These are phyloP conservation scores for Trichoderma endophyticum DNA, from an alignment of 2,329 filamentous ascomycete species.

Conservation along the genomic window DNA sequence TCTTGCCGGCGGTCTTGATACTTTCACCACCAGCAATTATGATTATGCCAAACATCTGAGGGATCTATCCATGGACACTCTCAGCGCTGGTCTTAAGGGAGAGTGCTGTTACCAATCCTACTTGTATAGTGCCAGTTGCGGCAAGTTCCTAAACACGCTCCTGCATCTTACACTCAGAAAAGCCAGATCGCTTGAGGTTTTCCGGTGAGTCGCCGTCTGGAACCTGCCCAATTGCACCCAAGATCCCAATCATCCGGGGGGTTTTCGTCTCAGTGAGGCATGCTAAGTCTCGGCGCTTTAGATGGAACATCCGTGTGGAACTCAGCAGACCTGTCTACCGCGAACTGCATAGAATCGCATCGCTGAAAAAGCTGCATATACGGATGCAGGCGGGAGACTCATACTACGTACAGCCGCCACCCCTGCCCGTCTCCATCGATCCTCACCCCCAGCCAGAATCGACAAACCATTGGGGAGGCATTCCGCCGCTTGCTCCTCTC, in stretches of 20 bases:
- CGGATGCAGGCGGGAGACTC: slow-evolving; percentile 58
- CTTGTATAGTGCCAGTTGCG: slow-evolving; percentile 53
- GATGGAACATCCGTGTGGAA: slow-evolving; percentile 64
- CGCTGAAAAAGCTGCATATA: slow-evolving; percentile 53
- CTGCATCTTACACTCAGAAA: slow-evolving; percentile 55
- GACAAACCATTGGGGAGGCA: slow-evolving; percentile 32
- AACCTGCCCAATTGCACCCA: background rate
- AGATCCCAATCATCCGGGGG: background rate
- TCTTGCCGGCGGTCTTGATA: slow-evolving; percentile 57
- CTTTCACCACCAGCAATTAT: slow-evolving; percentile 61
- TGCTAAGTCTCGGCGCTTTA: background rate
- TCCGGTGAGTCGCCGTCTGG: slow-evolving; percentile 43
- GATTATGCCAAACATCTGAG: slow-evolving; percentile 58
- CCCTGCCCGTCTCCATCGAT: slow-evolving; percentile 38
- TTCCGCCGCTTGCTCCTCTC: slow-evolving; percentile 22
- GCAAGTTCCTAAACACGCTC: slow-evolving; percentile 63
- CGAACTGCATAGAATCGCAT: slow-evolving; percentile 51
- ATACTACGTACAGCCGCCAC: slow-evolving; percentile 49
- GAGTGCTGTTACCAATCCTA: slow-evolving; percentile 54
- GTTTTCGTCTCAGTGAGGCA: background rate
- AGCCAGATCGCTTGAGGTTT: slow-evolving; percentile 53
- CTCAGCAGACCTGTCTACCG: slow-evolving; percentile 57
- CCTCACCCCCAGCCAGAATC: slow-evolving; percentile 30
- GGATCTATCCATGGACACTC: slow-evolving; percentile 55
- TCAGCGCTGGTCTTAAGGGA: slow-evolving; percentile 50